These are phyloP conservation scores for Cynara cardunculus DNA, from an alignment of 129 eudicot species.

Conservation along the genomic window DNA sequence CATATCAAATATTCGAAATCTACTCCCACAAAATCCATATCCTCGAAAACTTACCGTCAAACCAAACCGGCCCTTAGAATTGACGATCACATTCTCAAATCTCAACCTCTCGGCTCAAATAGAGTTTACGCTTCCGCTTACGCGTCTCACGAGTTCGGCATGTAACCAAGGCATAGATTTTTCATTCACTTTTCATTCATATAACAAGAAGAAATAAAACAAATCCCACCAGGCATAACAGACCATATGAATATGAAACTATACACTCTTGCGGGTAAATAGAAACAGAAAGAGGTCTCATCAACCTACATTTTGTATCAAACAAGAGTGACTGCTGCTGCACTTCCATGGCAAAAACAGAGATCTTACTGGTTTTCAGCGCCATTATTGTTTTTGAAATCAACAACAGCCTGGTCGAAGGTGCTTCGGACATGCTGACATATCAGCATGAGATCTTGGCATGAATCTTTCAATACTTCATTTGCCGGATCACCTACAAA, in stretches of 20 bases:
- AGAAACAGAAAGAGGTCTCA: not conserved
- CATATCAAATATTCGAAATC: too few species aligned
- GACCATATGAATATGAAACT: not conserved
- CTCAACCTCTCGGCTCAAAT: too few species aligned
- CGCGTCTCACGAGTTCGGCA: too few species aligned
- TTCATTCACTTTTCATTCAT: not conserved
- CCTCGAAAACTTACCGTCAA: too few species aligned
- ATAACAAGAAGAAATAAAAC: not conserved
- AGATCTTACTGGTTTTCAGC: constrained; percentile 26
- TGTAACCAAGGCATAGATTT: not conserved
- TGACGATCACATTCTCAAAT: too few species aligned
- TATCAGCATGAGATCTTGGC: constrained; percentile 74
- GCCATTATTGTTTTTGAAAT: constrained; percentile 44
- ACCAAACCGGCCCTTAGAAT: too few species aligned
- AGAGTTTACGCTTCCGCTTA: too few species aligned
- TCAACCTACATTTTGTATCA: not conserved
- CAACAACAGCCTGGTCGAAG: constrained; percentile 58
- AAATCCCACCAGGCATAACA: constrained; percentile 1
- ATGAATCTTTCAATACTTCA: constrained; percentile 75
- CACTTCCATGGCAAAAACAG: not conserved
- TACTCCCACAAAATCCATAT: too few species aligned
- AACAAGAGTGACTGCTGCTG: not conserved
- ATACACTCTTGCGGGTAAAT: not conserved
- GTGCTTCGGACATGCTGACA: constrained; percentile 79
- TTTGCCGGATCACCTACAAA: constrained; percentile 76